Evolutionary conservation across 2,329 filamentous ascomycete genomes (phyloP).

Genomic region (Pezicula neosporulosa): DNA sequence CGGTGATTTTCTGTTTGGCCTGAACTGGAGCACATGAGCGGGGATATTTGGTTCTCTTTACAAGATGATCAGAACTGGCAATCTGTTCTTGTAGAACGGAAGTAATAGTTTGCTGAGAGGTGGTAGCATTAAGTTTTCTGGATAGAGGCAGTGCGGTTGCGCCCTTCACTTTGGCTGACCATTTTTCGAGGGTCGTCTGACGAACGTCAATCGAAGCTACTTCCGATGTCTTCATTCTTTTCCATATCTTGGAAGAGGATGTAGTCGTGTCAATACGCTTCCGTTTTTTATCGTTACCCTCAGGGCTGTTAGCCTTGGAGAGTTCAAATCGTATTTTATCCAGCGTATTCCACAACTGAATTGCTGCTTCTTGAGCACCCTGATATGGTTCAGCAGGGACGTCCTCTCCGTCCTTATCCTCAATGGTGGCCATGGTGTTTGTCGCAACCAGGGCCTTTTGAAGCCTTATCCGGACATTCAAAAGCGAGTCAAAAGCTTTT

Average conservation of each 20-base stretch:
- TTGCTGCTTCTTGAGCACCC: constrained; percentile 79
- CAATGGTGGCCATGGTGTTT: constrained; percentile 63
- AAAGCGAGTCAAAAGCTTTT: constrained; percentile 78
- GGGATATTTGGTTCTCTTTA: constrained; percentile 66
- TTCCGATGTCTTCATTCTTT: constrained; percentile 66
- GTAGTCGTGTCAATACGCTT: constrained; percentile 55
- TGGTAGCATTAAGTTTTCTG: constrained; percentile 51
- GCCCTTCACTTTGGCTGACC: constrained; percentile 76
- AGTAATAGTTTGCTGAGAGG: constrained; percentile 59
- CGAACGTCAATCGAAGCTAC: constrained; percentile 55
- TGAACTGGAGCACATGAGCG: constrained; percentile 76
- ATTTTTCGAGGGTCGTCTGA: constrained; percentile 77
- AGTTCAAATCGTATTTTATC: constrained; percentile 65
- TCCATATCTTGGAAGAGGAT: constrained; percentile 66
- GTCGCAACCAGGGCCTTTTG: constrained; percentile 85
- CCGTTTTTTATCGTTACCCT: constrained; percentile 54
- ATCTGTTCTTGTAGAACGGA: constrained; percentile 68
- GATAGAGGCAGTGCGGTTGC: constrained; percentile 52
- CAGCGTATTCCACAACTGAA: constrained; percentile 81
- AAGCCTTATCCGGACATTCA: constrained; percentile 87
- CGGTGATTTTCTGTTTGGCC: constrained; percentile 49
- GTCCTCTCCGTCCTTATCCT: constrained; percentile 37
- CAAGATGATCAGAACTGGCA: constrained; percentile 59
- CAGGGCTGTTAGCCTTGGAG: constrained; percentile 40
- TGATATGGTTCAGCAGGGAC: constrained; percentile 50